phyloP scores from a whole-genome alignment of 176 grass and related monocot genomes.

The Eragrostis curvula region DNA sequence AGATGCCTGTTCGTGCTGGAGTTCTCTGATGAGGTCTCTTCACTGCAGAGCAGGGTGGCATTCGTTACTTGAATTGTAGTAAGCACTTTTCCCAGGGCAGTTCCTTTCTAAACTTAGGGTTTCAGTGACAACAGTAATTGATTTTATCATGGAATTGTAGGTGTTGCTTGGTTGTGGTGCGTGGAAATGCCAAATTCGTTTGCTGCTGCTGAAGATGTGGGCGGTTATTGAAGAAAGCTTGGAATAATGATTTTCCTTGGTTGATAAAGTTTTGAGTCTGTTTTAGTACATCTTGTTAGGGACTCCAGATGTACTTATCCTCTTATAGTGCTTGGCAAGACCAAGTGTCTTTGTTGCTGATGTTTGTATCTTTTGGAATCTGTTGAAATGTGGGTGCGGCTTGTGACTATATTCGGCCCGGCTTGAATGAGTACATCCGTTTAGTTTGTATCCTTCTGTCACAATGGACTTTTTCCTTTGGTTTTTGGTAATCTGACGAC shows the following conservation, averaged over 20 bases:
- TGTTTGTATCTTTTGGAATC: conserved; percentile 42
- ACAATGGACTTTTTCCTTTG: background rate
- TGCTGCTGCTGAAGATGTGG: conserved; percentile 39
- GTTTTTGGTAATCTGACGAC: background rate
- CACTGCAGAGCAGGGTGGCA: conserved; percentile 47
- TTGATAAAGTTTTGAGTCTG: conserved; percentile 34
- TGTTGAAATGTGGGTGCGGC: conserved; percentile 33
- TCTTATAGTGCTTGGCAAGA: conserved; percentile 42
- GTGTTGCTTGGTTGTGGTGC: conserved; percentile 45
- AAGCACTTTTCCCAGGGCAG: conserved; percentile 16
- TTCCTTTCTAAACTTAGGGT: background rate
- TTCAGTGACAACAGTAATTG: conserved; percentile 19
- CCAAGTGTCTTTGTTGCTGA: conserved; percentile 30
- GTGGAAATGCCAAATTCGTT: conserved; percentile 48
- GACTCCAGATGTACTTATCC: conserved; percentile 47
- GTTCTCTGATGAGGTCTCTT: conserved; percentile 44
- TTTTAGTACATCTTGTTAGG: conserved; percentile 43
- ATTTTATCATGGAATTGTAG: conserved; percentile 29
- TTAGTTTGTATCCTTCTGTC: conserved; percentile 2
- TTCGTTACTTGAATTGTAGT: conserved; percentile 59
- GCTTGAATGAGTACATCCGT: conserved; percentile 8
- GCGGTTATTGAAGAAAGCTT: conserved; percentile 43
- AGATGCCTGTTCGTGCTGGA: conserved; percentile 51
- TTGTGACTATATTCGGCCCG: conserved; percentile 36
- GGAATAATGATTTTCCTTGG: conserved; percentile 47